Conservation (phyloP, 495 filamentous ascomycete species). For the Penicillium waksmanii region DNA sequence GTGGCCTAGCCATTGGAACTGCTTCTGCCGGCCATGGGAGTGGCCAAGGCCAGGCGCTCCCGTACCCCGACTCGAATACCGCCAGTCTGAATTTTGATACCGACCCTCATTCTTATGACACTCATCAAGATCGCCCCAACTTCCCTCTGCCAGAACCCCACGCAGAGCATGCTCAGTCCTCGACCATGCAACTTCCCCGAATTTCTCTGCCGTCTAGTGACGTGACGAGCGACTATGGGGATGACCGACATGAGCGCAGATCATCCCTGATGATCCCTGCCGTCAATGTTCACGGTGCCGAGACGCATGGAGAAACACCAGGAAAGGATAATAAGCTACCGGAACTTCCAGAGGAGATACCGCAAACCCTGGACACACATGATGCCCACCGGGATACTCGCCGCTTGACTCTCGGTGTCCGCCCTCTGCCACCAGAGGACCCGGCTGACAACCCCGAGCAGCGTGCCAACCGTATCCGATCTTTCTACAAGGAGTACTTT, state of each 20-base stretch:
- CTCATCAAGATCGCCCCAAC: constrained; percentile 31
- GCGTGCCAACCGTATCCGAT: constrained; percentile 93
- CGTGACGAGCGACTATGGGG: constrained; percentile 63
- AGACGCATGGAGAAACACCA: constrained; percentile 25
- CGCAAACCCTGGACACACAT: constrained; percentile 26
- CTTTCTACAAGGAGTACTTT: constrained; percentile 99
- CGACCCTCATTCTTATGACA: constrained; percentile 11
- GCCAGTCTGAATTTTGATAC: constrained; percentile 28
- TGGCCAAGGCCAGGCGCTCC: constrained; percentile 46
- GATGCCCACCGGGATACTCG: constrained; percentile 61
- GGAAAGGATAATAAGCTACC: constrained; percentile 16
- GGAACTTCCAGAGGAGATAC: constrained; percentile 30
- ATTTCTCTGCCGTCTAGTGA: constrained; percentile 53
- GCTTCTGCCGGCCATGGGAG: constrained; percentile 35
- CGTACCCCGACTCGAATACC: constrained; percentile 21
- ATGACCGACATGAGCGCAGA: constrained; percentile 52
- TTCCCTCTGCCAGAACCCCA: constrained; percentile 31
- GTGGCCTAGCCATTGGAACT: constrained; percentile 17
- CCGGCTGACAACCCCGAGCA: constrained; percentile 88
- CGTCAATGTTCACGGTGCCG: constrained; percentile 35
- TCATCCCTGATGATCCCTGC: constrained; percentile 46
- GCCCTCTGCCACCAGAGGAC: constrained; percentile 89
- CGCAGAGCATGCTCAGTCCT: constrained; percentile 18
- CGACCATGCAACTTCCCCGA: constrained; percentile 36
- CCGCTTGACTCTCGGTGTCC: constrained; percentile 83